Evolutionary conservation across 768 basidiomycete species (phyloP).

Genomic region (Strobilomyces dryophilus): DNA sequence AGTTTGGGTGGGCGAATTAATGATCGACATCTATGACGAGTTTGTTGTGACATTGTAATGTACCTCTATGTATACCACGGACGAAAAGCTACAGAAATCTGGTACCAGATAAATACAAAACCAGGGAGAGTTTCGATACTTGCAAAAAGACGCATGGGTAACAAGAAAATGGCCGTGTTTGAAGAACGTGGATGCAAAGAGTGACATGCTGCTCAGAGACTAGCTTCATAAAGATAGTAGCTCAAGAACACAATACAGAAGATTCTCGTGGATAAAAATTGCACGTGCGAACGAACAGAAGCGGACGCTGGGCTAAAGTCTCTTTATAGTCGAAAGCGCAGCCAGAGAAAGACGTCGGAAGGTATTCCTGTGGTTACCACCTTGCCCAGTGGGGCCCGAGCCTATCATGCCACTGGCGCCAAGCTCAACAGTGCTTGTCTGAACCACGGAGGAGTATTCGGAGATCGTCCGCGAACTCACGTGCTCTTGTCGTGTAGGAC

Average conservation of each 20-base stretch:
- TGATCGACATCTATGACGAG: neutral
- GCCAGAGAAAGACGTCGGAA: constrained; percentile 30
- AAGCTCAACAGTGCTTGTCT: constrained; percentile 9
- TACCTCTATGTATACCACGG: neutral
- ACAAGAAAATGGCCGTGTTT: neutral
- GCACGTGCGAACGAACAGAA: neutral
- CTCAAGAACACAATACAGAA: constrained; percentile 3
- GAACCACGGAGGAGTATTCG: constrained; percentile 21
- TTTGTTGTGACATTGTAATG: neutral
- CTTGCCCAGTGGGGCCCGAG: constrained; percentile 12
- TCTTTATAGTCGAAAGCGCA: constrained; percentile 29
- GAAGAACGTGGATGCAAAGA: constrained; percentile 5
- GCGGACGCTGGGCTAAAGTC: constrained; percentile 5
- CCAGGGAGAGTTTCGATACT: constrained; percentile 5
- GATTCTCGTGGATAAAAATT: constrained; percentile 1
- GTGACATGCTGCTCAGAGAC: neutral
- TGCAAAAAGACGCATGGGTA: neutral
- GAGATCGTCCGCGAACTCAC: constrained; percentile 19
- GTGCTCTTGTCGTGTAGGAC: constrained; percentile 2
- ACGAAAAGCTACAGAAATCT: neutral
- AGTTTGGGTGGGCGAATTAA: neutral
- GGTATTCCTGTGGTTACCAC: constrained; percentile 16
- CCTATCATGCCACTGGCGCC: constrained; percentile 5
- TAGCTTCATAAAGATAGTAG: neutral
- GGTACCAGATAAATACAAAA: constrained; percentile 13